Conservation (phyloP, 495 filamentous ascomycete genomes). For the Aspergillus campestris region DNA sequence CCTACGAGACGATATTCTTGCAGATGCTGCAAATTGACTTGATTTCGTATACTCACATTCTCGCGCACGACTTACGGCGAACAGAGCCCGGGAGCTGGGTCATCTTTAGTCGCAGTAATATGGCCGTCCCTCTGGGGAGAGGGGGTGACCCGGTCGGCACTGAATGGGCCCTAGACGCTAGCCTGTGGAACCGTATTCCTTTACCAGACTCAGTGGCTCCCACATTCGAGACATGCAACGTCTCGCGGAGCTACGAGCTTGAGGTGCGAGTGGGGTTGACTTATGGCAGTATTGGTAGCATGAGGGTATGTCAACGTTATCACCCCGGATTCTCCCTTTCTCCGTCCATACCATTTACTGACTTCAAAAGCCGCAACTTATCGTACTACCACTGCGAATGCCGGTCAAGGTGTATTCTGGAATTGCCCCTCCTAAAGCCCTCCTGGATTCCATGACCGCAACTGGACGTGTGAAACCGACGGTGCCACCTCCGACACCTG, state of each 20-base stretch:
- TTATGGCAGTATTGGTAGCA: conserved; percentile 40
- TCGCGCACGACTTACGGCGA: conserved; percentile 60
- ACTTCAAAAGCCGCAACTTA: conserved; percentile 49
- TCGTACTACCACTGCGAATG: conserved; percentile 68
- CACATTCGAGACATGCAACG: conserved; percentile 81
- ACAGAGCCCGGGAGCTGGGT: conserved; percentile 62
- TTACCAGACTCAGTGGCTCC: conserved; percentile 82
- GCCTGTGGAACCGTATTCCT: conserved; percentile 57
- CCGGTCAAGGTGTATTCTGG: conserved; percentile 82
- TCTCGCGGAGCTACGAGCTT: conserved; percentile 70
- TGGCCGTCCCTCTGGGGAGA: conserved; percentile 52
- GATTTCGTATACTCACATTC: conserved; percentile 66
- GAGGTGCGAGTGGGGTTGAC: conserved; percentile 72
- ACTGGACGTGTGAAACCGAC: conserved; percentile 21
- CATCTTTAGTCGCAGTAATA: conserved; percentile 56
- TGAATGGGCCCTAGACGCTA: conserved; percentile 58
- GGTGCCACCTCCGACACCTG: conserved; percentile 15
- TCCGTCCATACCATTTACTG: conserved; percentile 6
- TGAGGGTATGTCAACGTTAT: conserved; percentile 38
- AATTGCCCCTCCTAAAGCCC: conserved; percentile 68
- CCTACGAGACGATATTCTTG: conserved; percentile 57
- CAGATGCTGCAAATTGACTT: conserved; percentile 73
- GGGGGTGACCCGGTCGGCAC: conserved; percentile 50
- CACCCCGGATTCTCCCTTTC: background rate
- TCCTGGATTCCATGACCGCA: conserved; percentile 58